Evolutionary conservation across 768 basidiomycete genomes (phyloP), one percentile per base, ranked within the genome.

Genomic region (Rhizopogon vinicolor): DNA sequence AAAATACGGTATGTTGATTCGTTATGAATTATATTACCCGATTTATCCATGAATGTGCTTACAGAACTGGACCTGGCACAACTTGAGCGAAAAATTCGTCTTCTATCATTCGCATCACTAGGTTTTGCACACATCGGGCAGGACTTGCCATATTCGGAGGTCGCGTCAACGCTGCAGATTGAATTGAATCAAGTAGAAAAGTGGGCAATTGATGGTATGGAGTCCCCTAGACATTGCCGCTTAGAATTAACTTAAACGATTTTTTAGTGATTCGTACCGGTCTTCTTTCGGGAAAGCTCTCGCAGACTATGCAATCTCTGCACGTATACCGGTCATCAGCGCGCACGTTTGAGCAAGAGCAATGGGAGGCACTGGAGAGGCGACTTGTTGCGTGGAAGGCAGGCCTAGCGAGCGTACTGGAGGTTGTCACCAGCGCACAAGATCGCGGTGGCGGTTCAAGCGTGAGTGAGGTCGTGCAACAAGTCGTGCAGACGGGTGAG

Each of bases 141-240:
- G 44, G 84, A 86, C 61, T 75, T 95, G 13, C 71, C 86, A 0
- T 94, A 94, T 68, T 67, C 81, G 9, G 80, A 78, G 62, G 82
- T 95, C 39, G 85, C 86, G 1, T 75, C 82, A 29, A 76, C 81
- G 12, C 71, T 94, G 43, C 81, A 89, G 59, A 82, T 91, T 7
- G 78, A 84, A 25, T 57, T 69, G 19, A 73, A 79, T 25, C 76
- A 89, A 56, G 90, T 94, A 29, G 93, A 94, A 68, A 85, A 81
- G 63, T 93, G 91, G 90, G 84, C 85, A 41, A 93, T 94, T 58
- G 90, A 93, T 71, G 86, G 91, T 92, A 64, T 57, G 76, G 25
- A 25, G 25, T 60, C 12, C 31, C 44, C 53, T 52, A 7, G 18
- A 42, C 3, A 31, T 5, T 31, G 44, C 19, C 45, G 44, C 44